A percentile compares a stretch with the other conserved stretches of the same genome.
phyloP scores from a whole-genome alignment of 257 asterid genomes.

The Voacanga thouarsii region DNA sequence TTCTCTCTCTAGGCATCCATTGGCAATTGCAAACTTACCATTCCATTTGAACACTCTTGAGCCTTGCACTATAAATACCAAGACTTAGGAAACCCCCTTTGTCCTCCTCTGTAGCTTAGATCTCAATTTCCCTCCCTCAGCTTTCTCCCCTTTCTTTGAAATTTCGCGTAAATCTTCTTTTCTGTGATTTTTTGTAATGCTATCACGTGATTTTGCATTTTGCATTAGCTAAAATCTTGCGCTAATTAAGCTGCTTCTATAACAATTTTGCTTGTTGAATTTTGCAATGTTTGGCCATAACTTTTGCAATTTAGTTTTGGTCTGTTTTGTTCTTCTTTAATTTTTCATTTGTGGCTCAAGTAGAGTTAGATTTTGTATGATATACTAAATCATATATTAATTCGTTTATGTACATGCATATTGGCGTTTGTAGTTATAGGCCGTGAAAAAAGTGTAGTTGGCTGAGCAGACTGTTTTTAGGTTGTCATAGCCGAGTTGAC shows the following conservation, averaged over 20 bases:
- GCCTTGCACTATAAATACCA: neutral
- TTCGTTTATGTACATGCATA: neutral
- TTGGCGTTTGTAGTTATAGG: no score
- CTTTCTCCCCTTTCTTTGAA: neutral
- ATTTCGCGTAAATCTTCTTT: neutral
- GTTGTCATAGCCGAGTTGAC: no score
- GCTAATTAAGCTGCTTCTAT: neutral
- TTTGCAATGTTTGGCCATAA: neutral
- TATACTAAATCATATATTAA: neutral
- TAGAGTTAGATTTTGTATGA: conserved; percentile 9
- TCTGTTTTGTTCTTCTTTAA: neutral
- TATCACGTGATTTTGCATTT: neutral
- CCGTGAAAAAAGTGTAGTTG: no score
- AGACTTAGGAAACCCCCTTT: neutral
- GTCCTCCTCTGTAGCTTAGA: neutral
- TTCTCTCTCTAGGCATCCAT: neutral
- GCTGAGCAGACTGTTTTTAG: no score
- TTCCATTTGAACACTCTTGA: neutral
- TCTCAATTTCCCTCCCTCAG: neutral
- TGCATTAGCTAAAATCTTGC: neutral
- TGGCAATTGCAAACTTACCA: conserved; percentile 1
- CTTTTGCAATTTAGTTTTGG: conserved; percentile 5
- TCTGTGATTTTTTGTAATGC: neutral
- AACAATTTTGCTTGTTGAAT: neutral
- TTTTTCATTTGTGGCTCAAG: neutral